Percentiles rank a stretch among this genome's conserved stretches.
Evolutionary conservation across 176 grass and related monocot species (phyloP).

Genomic region (Cocos nucifera): DNA sequence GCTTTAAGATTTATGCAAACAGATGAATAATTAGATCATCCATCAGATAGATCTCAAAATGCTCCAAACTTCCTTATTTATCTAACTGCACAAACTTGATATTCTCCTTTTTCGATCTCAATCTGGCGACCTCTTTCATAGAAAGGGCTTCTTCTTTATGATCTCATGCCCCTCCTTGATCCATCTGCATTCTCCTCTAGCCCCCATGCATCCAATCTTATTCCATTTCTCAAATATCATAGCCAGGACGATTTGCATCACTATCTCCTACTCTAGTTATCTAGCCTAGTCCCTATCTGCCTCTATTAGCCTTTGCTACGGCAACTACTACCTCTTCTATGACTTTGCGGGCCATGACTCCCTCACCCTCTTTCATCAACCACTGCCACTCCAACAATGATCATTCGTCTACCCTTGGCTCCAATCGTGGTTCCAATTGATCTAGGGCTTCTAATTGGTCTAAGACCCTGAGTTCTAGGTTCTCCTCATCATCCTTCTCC

Average conservation of each 20-base stretch:
- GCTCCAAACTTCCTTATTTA: too few relatives aligned
- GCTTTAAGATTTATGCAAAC: too few relatives aligned
- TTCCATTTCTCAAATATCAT: conserved; percentile 27
- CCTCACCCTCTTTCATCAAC: conserved; percentile 38
- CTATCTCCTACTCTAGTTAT: conserved; percentile 71
- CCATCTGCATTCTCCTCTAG: too few relatives aligned
- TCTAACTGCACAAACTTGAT: too few relatives aligned
- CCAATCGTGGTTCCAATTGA: conserved; percentile 24
- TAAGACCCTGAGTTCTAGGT: not conserved
- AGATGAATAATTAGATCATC: too few relatives aligned
- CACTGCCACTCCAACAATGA: conserved; percentile 13
- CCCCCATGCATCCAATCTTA: conserved; percentile 14
- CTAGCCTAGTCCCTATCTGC: conserved; percentile 59
- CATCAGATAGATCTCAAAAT: too few relatives aligned
- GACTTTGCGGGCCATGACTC: conserved; percentile 35
- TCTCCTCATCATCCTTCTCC: conserved; percentile 13
- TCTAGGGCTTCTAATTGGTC: not conserved
- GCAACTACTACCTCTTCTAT: conserved; percentile 24
- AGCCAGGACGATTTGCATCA: conserved; percentile 81
- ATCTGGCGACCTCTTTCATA: conserved; percentile 2
- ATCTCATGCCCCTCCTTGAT: conserved; percentile 6
- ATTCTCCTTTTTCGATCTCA: conserved; percentile 21
- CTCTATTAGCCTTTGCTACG: conserved; percentile 42
- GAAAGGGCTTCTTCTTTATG: conserved; percentile 7
- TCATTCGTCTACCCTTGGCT: not conserved